Evolutionary conservation across 1,284 basidiomycete genomes (phyloP), one percentile per base, ranked within the genome.

Genomic region (Phaffia rhodozyma): DNA sequence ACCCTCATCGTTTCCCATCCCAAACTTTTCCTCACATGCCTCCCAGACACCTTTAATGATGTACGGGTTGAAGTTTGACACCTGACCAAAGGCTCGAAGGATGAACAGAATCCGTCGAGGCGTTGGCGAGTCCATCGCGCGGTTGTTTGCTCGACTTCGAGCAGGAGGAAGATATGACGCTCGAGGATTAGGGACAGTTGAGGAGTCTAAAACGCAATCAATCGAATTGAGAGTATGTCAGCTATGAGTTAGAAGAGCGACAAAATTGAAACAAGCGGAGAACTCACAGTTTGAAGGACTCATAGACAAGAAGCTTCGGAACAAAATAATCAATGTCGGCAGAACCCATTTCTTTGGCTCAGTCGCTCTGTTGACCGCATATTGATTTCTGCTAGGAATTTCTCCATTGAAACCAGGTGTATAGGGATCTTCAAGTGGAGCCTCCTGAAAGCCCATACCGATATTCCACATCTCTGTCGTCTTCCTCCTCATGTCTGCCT

Each of bases 11-110:
- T 67, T 66, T 53, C 66, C 29, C 18, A 65, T 61, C 3, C 72
- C 74, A 69, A 76, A 77, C 67, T 76, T 76, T 52, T 50, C 43
- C 61, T 71, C 69, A 55, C 76, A 34, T 7, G 67, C 69, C 21
- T 66, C 57, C 67, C 71, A 74, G 1, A 72, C 73, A 9, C 61
- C 62, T n/a, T 65, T 66, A 43, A 76, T 61, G 0, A 68, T 66
- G 5, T 63, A 56, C 2, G 63, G 62, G 61, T 75, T 71, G 4
- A 69, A 70, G 57, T 71, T 69, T 7, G 71, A 71, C 21, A 70
- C 68, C 29, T 71, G 67, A 2, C 69, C 70, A 57, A 72, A 74
- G 0, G 75, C 73, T 38, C 73, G 49, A 30, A 76, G 67, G 58
- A 73, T 68, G 27, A 66, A 68, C 66, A 69, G 73, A 6, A 74